Evolutionary conservation across 2,329 filamentous ascomycete species (phyloP).

Genomic region (Pestalotiopsis sp.): DNA sequence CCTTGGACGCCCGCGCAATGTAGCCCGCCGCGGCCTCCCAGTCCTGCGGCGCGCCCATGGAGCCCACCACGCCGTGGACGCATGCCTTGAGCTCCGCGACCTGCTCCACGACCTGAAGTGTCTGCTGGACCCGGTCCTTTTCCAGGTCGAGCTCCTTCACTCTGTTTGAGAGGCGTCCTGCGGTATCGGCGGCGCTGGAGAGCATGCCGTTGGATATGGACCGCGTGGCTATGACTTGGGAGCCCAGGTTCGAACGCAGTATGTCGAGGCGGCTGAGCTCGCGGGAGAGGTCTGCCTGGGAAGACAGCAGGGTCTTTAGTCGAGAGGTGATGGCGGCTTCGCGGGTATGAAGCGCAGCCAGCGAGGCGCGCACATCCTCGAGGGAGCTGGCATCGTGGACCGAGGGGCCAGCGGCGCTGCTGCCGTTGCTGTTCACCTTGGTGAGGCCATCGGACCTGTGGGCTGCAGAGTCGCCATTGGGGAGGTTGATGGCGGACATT

Average conservation of each 20-base stretch:
- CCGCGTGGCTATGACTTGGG: slow-evolving; percentile 82
- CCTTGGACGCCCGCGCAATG: slow-evolving; percentile 77
- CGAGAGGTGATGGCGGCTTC: slow-evolving; percentile 75
- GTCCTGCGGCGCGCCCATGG: slow-evolving; percentile 97
- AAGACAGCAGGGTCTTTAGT: slow-evolving; percentile 76
- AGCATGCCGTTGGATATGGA: slow-evolving; percentile 91
- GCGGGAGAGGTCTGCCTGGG: slow-evolving; percentile 83
- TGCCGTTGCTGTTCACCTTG: slow-evolving; percentile 26
- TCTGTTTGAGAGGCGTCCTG: slow-evolving; percentile 80
- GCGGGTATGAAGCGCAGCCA: slow-evolving; percentile 74
- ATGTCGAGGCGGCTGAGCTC: slow-evolving; percentile 88
- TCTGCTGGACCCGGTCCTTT: slow-evolving; percentile 88
- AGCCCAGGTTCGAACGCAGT: slow-evolving; percentile 82
- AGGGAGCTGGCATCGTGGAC: slow-evolving; percentile 75
- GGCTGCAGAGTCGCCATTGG: slow-evolving; percentile 35
- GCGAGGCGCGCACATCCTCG: slow-evolving; percentile 76
- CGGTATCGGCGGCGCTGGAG: slow-evolving; percentile 81
- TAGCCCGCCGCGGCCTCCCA: slow-evolving; percentile 97
- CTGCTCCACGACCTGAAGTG: slow-evolving; percentile 89
- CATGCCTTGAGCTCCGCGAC: slow-evolving; percentile 97
- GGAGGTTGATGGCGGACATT: slow-evolving; percentile 37
- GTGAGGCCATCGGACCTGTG: slow-evolving; percentile 13
- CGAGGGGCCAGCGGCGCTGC: slow-evolving; percentile 25
- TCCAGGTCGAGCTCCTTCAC: slow-evolving; percentile 89
- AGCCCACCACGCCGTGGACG: slow-evolving; percentile 89